Percentiles rank a stretch among this genome's conserved stretches.
Conservation (phyloP, 2,329 filamentous ascomycete genomes). For the Aspergillus ibericus region DNA sequence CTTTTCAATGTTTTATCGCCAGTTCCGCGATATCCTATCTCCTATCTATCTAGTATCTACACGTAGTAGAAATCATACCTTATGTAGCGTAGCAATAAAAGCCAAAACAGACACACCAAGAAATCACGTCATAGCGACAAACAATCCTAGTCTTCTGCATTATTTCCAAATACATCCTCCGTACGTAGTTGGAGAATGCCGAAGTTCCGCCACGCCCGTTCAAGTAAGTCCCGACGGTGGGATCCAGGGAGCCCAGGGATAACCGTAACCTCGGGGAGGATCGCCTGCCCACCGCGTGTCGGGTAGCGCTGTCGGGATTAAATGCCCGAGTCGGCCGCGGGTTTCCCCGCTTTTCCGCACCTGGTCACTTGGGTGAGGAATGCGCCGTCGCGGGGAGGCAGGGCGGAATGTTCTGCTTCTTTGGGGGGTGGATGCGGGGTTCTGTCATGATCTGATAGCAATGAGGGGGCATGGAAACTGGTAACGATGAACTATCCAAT, state of each 20-base stretch:
- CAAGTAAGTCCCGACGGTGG: background rate
- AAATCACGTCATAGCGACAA: too few species aligned
- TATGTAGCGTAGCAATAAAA: too few species aligned
- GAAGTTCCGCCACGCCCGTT: slow-evolving; percentile 9
- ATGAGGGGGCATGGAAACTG: background rate
- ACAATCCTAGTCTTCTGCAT: too few species aligned
- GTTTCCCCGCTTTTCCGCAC: background rate
- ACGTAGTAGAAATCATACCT: too few species aligned
- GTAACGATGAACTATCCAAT: background rate
- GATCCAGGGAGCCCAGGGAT: slow-evolving; percentile 7
- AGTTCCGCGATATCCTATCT: too few species aligned
- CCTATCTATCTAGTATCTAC: too few species aligned
- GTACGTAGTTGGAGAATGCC: background rate
- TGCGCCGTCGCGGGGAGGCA: background rate
- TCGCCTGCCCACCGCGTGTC: slow-evolving; percentile 12
- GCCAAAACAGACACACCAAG: too few species aligned
- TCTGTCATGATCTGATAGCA: background rate
- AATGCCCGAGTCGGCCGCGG: slow-evolving; percentile 8
- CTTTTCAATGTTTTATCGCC: too few species aligned
- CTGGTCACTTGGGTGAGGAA: background rate
- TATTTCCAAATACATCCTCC: too few species aligned
- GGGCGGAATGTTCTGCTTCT: background rate
- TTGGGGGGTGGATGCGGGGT: background rate
- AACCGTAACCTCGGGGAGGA: slow-evolving; percentile 27
- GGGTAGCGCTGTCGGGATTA: slow-evolving; percentile 26